A percentile compares a stretch with the other conserved stretches of the same genome.
phyloP scores from a whole-genome alignment of 805 yeast genomes.

The Wickerhamomyces chaumierensis region DNA sequence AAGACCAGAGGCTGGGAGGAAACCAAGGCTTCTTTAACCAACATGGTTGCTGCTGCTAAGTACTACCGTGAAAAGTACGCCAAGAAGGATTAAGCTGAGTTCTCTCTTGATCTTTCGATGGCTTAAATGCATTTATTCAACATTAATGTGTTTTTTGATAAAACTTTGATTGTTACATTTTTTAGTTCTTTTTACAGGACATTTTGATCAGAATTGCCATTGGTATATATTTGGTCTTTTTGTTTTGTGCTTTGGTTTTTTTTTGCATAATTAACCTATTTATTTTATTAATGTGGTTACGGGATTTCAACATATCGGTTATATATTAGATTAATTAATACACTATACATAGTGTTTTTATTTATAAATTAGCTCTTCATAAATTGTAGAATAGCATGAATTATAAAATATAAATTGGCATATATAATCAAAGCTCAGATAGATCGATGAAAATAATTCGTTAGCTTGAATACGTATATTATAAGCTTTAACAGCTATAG shows the following conservation, averaged over 20 bases:
- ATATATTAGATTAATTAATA: too few relatives aligned
- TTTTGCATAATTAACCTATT: constrained; percentile 17
- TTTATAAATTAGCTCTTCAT: too few relatives aligned
- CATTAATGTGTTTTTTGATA: constrained; percentile 9
- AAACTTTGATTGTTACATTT: constrained; percentile 2
- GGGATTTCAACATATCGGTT: constrained; percentile 41
- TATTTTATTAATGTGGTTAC: constrained; percentile 12
- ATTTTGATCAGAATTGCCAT: too few relatives aligned
- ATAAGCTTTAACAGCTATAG: too few relatives aligned
- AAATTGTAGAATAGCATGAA: too few relatives aligned
- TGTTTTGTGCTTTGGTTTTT: constrained; percentile 9
- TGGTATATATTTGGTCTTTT: constrained; percentile 9
- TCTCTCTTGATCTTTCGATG: too few relatives aligned
- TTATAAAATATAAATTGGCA: too few relatives aligned
- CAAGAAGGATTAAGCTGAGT: constrained; percentile 7
- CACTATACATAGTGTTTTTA: too few relatives aligned
- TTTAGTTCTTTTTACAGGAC: constrained; percentile 7
- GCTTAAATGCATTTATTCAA: constrained; percentile 15
- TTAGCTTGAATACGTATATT: too few relatives aligned
- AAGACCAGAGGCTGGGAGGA: constrained; percentile 99
- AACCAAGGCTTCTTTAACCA: constrained; percentile 86
- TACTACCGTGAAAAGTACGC: constrained; percentile 56
- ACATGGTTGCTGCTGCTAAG: constrained; percentile 99
- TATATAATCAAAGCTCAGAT: too few relatives aligned
- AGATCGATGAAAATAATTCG: too few relatives aligned